These are phyloP conservation scores for Taphrina betulina DNA, from an alignment of 1,139 yeast genomes.

Conservation along the genomic window DNA sequence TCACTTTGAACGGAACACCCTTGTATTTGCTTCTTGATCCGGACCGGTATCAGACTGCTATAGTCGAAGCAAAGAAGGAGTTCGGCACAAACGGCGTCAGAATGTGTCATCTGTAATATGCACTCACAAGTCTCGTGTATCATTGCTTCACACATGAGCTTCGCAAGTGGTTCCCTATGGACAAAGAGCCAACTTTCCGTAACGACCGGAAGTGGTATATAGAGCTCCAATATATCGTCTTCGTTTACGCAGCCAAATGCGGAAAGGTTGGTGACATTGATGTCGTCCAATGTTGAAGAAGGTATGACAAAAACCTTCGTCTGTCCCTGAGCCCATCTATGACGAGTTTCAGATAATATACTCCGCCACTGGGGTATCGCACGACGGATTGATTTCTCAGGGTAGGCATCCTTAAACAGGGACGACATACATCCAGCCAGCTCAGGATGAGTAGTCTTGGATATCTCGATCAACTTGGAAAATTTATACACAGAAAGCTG, in stretches of 20 bases:
- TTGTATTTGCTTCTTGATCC: constrained; percentile 3
- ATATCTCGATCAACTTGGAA: background rate
- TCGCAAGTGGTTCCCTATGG: background rate
- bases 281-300: background rate
- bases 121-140: constrained; percentile 11
- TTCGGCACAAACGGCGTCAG: constrained; percentile 18
- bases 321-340: background rate
- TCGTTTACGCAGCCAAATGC: background rate
- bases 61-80: background rate
- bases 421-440: background rate
- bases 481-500: background rate
- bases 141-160: constrained; percentile 1
- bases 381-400: background rate
- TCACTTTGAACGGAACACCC: background rate
- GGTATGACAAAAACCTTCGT: background rate
- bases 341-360: background rate
- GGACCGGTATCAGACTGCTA: background rate
- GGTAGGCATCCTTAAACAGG: background rate
- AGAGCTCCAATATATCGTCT: constrained; percentile 2
- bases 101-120: background rate
- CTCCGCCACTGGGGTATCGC: constrained; percentile 7
- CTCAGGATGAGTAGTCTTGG: background rate
- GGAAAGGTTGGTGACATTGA: background rate
- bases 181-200: constrained; percentile 4
- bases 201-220: background rate